These are phyloP conservation scores for Linderniella brevidens DNA, from an alignment of 257 asterid genomes.

Conservation along the genomic window DNA sequence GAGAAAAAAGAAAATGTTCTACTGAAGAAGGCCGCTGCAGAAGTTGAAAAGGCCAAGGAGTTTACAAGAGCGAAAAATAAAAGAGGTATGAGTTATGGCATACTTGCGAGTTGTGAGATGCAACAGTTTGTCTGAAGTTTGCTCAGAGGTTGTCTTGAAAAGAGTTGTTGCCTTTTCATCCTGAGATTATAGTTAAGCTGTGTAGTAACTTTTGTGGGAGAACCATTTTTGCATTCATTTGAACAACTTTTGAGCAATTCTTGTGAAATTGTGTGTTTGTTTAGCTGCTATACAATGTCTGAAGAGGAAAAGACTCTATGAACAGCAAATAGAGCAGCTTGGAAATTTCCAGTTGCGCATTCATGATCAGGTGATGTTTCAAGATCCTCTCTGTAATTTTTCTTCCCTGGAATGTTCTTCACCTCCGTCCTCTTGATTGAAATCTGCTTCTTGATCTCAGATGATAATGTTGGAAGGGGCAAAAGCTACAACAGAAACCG, in stretches of 20 bases:
- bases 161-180: background rate
- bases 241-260: slow-evolving; percentile 10
- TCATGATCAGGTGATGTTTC: slow-evolving; percentile 56
- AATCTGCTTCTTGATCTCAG: no score
- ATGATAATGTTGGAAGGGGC: slow-evolving; percentile 85
- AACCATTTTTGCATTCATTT: background rate
- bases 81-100: slow-evolving; percentile 34
- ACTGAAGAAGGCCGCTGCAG: slow-evolving; percentile 52
- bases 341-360: slow-evolving; percentile 78
- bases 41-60: slow-evolving; percentile 71
- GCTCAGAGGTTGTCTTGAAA: background rate
- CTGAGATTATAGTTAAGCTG: no score
- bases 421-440: background rate
- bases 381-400: slow-evolving; percentile 5
- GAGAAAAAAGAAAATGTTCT: slow-evolving; percentile 72
- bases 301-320: slow-evolving; percentile 70
- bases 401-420: slow-evolving; percentile 5
- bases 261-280: slow-evolving; percentile 6
- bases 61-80: slow-evolving; percentile 64
- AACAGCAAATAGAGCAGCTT: slow-evolving; percentile 69
- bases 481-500: slow-evolving; percentile 82
- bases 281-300: slow-evolving; percentile 79
- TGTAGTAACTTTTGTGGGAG: no score
- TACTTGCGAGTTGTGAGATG: background rate
- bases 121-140: background rate